Conservation (phyloP, 2,329 filamentous ascomycete species). For the Diaporthe sp. region DNA sequence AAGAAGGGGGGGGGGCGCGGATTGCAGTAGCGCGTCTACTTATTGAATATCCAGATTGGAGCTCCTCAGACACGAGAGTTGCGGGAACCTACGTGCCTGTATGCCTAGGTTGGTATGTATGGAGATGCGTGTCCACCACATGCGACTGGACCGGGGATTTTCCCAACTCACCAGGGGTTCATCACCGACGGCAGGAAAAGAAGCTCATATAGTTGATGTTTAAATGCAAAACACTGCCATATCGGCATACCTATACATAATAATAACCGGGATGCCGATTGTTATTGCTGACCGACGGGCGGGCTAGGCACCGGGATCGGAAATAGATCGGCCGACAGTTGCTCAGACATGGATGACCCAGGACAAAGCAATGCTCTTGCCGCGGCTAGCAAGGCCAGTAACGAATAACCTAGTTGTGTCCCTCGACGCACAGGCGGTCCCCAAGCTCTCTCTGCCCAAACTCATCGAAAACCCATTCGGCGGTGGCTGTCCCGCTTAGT, state of each 20-base stretch:
- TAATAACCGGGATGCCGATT: background rate
- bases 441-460: background rate
- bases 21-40: too few species aligned
- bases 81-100: too few species aligned
- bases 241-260: background rate
- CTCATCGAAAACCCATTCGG: background rate
- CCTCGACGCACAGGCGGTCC: background rate
- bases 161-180: background rate
- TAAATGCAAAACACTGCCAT: background rate
- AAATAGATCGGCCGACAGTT: slow-evolving; percentile 10
- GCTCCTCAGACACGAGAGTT: background rate
- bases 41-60: background rate
- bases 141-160: slow-evolving; percentile 2
- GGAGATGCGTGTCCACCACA: background rate
- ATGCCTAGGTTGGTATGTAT: too few species aligned
- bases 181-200: background rate
- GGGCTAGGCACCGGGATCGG: background rate
- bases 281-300: background rate
- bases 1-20: too few species aligned
- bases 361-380: background rate
- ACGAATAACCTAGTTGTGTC: background rate
- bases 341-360: background rate
- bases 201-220: background rate
- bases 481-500: background rate
- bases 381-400: background rate